phyloP scores from a whole-genome alignment of 306 rosid genomes.

The Dalbergia oliveri region DNA sequence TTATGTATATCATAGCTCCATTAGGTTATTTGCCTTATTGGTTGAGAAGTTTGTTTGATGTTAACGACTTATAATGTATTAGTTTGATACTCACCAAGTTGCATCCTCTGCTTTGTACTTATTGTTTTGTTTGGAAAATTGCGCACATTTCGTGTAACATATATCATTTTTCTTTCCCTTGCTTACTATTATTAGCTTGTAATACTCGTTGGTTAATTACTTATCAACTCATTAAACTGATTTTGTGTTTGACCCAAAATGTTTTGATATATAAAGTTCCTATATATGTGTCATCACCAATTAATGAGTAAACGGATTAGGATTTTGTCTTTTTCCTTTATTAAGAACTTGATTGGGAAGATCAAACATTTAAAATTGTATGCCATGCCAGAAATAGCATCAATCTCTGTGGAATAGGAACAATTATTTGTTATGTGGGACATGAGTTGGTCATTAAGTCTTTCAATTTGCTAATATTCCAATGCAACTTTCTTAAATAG shows the following conservation, averaged over 20 bases:
- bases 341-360: conserved; percentile 15
- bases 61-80: background rate
- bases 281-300: background rate
- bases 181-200: background rate
- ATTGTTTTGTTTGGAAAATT: conserved; percentile 14
- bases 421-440: background rate
- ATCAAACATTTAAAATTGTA: background rate
- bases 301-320: background rate
- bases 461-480: conserved; percentile 9
- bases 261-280: background rate
- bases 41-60: background rate
- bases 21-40: background rate
- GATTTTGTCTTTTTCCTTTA: background rate
- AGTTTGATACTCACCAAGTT: conserved; percentile 1
- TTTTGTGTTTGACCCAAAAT: background rate
- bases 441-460: background rate
- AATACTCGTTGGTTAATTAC: background rate
- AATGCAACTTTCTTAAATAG: background rate
- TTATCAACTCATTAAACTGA: background rate
- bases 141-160: background rate
- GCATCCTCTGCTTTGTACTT: background rate
- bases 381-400: conserved; percentile 14
- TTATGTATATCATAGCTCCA: conserved; percentile 7
- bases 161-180: conserved; percentile 1
- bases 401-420: background rate